Evolutionary conservation across 2,329 filamentous ascomycete species (phyloP), one percentile per base, ranked within the genome.

Genomic region (Monosporascus sp.): DNA sequence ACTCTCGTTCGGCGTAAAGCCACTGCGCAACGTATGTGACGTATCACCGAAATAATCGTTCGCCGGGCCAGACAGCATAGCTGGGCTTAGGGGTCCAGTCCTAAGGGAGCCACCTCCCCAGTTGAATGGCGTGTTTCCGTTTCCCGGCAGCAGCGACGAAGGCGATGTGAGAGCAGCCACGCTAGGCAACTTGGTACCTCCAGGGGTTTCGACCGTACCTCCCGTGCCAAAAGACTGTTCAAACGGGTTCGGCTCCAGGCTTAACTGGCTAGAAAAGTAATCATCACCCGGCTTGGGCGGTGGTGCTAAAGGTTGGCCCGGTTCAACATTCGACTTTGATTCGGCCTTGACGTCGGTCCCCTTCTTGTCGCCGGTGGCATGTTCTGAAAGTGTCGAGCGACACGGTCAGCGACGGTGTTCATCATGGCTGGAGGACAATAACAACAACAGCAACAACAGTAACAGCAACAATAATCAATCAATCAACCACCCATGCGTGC

Each of bases 1-100:
- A 7, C 93, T 97, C 74, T 99, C 94, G 83, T 97, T 97, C 1
- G 93, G 93, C 4, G 94, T 97, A 67, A 96, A 96, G 51, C 90
- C 89, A 63, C 91, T 86, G 60, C 89, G 84, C 59, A 96, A 78
- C 55, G 83, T 87, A 67, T 87, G 84, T 19, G 67, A 69, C 50
- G 86, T 86, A 65, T 96, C 91, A 61, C 83, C 82, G 68, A 97
- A 96, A 74, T 97, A 97, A 69, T 97, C 91, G 69, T 83, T 88
- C 38, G 82, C 75, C 38, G 87, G 94, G 24, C 91, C 94, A 47
- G 91, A 90, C 52, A 99, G 85, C 92, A 99, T 97, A 59, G 93
- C 94, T 75, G 94, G 94, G 72, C 94, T 97, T 61, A 99, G 74
- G 43, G 94, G 94, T 63, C 94, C 94, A 56, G 91, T 92, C 60